Base-by-base conservation (phyloP, 202 grass and related monocot genomes). In the Setaria italica region DNA sequence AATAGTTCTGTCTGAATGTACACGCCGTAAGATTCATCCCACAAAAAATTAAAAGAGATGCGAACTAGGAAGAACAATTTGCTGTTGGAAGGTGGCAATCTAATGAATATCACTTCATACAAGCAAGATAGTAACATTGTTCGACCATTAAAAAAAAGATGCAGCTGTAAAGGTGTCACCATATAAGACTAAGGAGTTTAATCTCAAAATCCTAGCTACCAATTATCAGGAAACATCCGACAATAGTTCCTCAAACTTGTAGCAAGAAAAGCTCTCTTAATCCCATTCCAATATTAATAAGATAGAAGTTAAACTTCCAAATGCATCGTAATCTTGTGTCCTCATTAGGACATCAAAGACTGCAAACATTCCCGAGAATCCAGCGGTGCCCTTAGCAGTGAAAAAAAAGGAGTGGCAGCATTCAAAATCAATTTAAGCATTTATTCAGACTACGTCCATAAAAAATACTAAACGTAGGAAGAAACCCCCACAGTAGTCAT, bases 291-390 rank as follows among this genome's bases (percentile, higher is more conserved):
- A 72, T 34, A 8, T 46, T 47, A 72, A 16, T 32, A 49, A 30
- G 47, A 74, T 74, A 35, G 9, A 73, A 35, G 51, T 74, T 54
- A 20, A 72, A 54, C 29, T 54, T 74, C 48, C 15, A 74, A 73
- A 53, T 53, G 29, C 14, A 12, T 1, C 50, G 47, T 53, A 73
- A 51, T 46, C 7, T 51, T 19, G 33, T 69, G 64, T 30, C 49
- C 20, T 43, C 64, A 81, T 30, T 11, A 70, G 35, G 35, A 9
- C n/a, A 70, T 69, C 20, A 25, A 35, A 54, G 33, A 42, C 34
- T 20, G 21, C 41, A 68, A 68, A 81, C 12, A 70, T 17, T 37
- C 34, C 48, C 33, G 11, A 4, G 11, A 60, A 60, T 39, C 11
- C 7, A 56, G 32, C 10, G 14, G 59, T 32, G 12, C 11, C 29